Base-by-base conservation (phyloP, 2,329 filamentous ascomycete species). In the Aspergillus eucalypticola region DNA sequence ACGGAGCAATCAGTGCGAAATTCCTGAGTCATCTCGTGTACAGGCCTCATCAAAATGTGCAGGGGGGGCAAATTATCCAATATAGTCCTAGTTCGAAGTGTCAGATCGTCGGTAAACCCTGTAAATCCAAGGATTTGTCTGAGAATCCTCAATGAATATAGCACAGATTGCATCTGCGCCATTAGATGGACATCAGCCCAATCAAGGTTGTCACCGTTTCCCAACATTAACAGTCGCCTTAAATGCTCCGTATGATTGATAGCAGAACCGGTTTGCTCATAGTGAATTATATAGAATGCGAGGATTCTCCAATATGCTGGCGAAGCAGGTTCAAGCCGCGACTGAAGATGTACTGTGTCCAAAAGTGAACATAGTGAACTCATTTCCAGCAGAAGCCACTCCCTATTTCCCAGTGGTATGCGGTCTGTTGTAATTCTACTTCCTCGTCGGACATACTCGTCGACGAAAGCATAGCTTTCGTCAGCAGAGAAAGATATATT, bases 151-250 rank as follows among this genome's bases (percentile, higher is more conserved):
- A 90, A 69, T 0, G 87, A 89, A 68, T 90, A 90, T 5, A 86
- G 73, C 0, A 82, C 78, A 4, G 84, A 84, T 56, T 88, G 84
- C 0, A 86, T 72, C 63, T 88, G 85, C 0, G 87, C 86, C 8
- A 81, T 71, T 51, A 89, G 78, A 66, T 91, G 88, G 46, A 89
- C 73, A 17, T 83, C 76, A 8, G 82, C 77, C 89, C 88, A 90
- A 1, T 78, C 75, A 10, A 78, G 57, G 1, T 67, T 66, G n/a
- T 76, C 71, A 2, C 66, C 68, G 52, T 69, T 67, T 1, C 73
- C 72, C 8, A 67, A 52, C 19, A 48, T 61, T 8, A 79, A 62
- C 27, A 78, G 76, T 35, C 63, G 60, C 25, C 62, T 61, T 35
- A 77, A 52, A 27, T 64, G 60, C 19, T 51, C 56, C 8, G 62